Conservation (phyloP, 441 rosid genomes). For the Croton laevigatus region DNA sequence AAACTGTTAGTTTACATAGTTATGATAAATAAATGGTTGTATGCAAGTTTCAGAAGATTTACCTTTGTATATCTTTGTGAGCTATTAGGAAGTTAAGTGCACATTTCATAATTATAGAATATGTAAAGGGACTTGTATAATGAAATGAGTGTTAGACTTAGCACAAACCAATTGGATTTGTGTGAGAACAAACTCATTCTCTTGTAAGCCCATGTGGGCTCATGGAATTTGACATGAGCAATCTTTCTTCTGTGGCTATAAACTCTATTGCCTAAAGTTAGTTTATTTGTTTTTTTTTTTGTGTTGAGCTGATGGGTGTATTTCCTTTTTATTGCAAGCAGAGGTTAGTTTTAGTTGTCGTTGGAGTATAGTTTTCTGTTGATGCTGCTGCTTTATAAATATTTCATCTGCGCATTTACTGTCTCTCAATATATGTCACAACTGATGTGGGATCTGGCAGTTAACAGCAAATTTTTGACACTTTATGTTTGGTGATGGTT, state of each 20-base stretch:
- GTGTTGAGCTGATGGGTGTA: neutral
- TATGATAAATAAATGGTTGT: neutral
- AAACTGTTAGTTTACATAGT: neutral
- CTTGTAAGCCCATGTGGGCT: too few relatives aligned
- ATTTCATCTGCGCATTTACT: neutral
- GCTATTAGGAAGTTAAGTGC: too few relatives aligned
- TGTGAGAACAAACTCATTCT: too few relatives aligned
- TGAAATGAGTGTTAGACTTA: too few relatives aligned
- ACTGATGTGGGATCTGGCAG: conserved; percentile 1
- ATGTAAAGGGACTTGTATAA: too few relatives aligned
- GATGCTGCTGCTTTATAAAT: neutral
- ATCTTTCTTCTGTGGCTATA: neutral
- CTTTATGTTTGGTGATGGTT: neutral
- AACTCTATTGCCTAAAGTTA: neutral
- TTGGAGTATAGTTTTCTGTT: neutral
- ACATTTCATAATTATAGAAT: too few relatives aligned
- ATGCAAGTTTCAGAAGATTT: neutral
- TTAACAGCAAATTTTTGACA: neutral
- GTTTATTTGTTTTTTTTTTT: neutral
- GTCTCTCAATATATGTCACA: neutral
- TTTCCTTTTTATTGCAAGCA: neutral
- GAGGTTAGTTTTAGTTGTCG: neutral
- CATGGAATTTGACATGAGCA: neutral
- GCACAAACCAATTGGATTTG: too few relatives aligned
- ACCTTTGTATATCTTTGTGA: neutral